Percentiles rank a stretch among this genome's conserved stretches.
Evolutionary conservation across 192 early-diverging fungal species (phyloP).

Genomic region (Coemansia sp.): DNA sequence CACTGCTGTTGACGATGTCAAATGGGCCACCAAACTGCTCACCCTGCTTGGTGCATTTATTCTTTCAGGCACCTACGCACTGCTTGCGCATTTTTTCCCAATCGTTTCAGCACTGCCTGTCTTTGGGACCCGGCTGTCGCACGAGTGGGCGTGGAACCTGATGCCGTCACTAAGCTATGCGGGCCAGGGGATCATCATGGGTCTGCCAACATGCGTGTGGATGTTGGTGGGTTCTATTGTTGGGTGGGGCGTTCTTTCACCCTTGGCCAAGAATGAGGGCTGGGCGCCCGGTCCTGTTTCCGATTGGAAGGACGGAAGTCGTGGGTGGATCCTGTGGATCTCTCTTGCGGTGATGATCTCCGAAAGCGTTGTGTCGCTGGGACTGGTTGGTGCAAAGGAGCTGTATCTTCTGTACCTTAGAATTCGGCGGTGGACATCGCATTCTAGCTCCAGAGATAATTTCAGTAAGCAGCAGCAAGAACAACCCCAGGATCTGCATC

Average conservation of each 20-base stretch:
- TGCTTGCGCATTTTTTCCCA: slow-evolving; percentile 66
- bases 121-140: slow-evolving; percentile 55
- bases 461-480: background rate
- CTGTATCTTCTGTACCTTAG: slow-evolving; percentile 16
- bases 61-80: slow-evolving; percentile 64
- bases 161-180: slow-evolving; percentile 73
- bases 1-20: slow-evolving; percentile 45
- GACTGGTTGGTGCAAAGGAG: slow-evolving; percentile 56
- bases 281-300: slow-evolving; percentile 72
- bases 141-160: slow-evolving; percentile 69
- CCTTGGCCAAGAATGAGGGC: slow-evolving; percentile 63
- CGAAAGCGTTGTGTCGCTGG: slow-evolving; percentile 66
- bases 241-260: slow-evolving; percentile 77
- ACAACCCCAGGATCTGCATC: background rate
- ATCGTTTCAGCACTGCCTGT: slow-evolving; percentile 59
- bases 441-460: background rate
- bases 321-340: slow-evolving; percentile 81
- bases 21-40: slow-evolving; percentile 63
- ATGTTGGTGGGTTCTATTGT: slow-evolving; percentile 71
- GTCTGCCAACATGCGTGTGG: slow-evolving; percentile 69
- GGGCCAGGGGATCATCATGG: slow-evolving; percentile 83
- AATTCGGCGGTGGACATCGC: background rate
- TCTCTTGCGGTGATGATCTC: slow-evolving; percentile 79
- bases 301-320: slow-evolving; percentile 68
- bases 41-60: slow-evolving; percentile 60